Percentiles rank a stretch among this genome's conserved stretches.
Evolutionary conservation across 129 eudicot genomes (phyloP).

Genomic region (Flaveria robusta): DNA sequence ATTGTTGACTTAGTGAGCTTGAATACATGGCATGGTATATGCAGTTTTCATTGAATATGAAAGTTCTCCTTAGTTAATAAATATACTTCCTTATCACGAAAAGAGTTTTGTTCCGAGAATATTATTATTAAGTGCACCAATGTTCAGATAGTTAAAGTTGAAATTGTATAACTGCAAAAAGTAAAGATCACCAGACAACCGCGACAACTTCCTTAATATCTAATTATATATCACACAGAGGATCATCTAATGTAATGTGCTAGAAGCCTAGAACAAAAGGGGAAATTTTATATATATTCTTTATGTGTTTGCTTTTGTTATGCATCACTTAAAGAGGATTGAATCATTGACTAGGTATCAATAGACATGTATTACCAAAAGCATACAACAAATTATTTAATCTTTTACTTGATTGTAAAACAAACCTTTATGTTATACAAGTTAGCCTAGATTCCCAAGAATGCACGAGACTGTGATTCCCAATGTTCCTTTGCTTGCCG

Average conservation of each 20-base stretch:
- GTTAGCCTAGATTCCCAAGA: constrained; percentile 54
- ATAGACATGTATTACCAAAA: constrained; percentile 3
- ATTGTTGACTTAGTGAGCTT: not conserved
- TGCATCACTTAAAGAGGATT: too few species aligned
- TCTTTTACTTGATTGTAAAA: constrained; percentile 22
- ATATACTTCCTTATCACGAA: too few species aligned
- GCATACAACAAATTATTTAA: constrained; percentile 28
- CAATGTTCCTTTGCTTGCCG: constrained; percentile 81
- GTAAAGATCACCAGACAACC: not conserved
- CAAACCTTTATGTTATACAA: constrained; percentile 28
- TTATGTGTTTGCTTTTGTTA: too few species aligned
- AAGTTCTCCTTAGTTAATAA: too few species aligned
- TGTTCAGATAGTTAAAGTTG: not conserved
- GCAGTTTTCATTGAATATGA: not conserved
- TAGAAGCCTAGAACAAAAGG: too few species aligned
- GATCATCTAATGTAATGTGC: too few species aligned
- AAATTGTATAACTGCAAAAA: not conserved
- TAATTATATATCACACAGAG: not conserved
- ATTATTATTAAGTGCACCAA: not conserved
- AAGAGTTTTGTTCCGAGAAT: not conserved
- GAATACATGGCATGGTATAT: not conserved
- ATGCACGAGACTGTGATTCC: constrained; percentile 68
- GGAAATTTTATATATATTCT: too few species aligned
- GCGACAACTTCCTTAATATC: not conserved
- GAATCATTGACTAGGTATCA: not conserved